Evolutionary conservation across 345 rosid genomes (phyloP).

Genomic region (Lepidium africanum): DNA sequence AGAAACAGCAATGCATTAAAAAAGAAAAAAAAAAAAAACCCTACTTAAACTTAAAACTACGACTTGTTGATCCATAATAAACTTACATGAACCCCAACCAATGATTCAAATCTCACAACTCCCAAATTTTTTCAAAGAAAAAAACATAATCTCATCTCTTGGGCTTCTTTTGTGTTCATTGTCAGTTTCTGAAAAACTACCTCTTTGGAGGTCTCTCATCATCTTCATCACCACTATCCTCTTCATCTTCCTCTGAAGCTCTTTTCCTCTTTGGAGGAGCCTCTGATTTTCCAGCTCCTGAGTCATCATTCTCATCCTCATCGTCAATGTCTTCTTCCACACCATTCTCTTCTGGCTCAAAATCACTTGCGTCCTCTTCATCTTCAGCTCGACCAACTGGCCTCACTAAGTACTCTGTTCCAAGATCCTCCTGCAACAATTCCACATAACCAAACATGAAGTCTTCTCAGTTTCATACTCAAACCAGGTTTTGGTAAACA

Average conservation of each 20-base stretch:
- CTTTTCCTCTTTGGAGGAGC: slow-evolving; percentile 75
- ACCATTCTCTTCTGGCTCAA: slow-evolving; percentile 75
- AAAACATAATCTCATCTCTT: neutral
- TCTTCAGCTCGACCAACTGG: slow-evolving; percentile 80
- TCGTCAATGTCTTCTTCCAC: slow-evolving; percentile 51
- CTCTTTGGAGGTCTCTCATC: slow-evolving; percentile 86
- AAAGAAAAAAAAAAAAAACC: neutral
- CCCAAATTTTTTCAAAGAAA: neutral
- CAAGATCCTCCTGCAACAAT: slow-evolving; percentile 52
- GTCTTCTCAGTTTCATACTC: neutral
- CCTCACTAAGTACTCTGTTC: slow-evolving; percentile 74
- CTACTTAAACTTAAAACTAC: slow-evolving; percentile 18
- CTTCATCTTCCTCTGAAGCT: slow-evolving; percentile 41
- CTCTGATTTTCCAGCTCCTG: slow-evolving; percentile 48
- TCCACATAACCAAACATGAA: neutral
- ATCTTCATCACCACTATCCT: slow-evolving; percentile 62
- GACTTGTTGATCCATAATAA: slow-evolving; percentile 17
- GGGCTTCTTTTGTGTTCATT: neutral
- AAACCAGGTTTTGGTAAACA: neutral
- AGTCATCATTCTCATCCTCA: slow-evolving; percentile 45
- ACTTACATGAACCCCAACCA: slow-evolving; percentile 28
- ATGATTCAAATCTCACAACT: slow-evolving; percentile 26
- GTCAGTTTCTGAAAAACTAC: slow-evolving; percentile 32
- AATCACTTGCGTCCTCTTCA: slow-evolving; percentile 87
- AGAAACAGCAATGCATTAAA: slow-evolving; percentile 10